Evolutionary conservation across 1,284 basidiomycete genomes (phyloP).

Genomic region (Marasmius sp.): DNA sequence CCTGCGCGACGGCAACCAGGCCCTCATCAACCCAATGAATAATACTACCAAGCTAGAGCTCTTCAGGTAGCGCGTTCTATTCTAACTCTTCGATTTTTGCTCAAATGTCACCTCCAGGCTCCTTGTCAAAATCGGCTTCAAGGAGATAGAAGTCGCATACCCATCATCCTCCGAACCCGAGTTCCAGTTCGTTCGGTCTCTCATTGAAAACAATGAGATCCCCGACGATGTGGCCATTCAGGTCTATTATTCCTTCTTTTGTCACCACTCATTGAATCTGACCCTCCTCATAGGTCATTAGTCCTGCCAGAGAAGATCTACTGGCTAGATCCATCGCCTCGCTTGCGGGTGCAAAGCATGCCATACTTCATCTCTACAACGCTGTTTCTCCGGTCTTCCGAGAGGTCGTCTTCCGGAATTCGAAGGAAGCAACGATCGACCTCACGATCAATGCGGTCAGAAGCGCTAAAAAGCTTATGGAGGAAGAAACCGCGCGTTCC

Average conservation of each 20-base stretch:
- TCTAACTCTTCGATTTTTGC: background rate
- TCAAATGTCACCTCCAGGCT: constrained; percentile 12
- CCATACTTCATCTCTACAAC: constrained; percentile 94
- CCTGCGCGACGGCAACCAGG: constrained; percentile 89
- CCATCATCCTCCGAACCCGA: constrained; percentile 89
- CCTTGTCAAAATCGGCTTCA: constrained; percentile 83
- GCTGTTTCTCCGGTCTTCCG: constrained; percentile 86
- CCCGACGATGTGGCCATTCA: constrained; percentile 91
- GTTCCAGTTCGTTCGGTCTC: constrained; percentile 79
- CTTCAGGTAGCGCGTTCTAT: constrained; percentile 54
- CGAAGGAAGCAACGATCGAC: constrained; percentile 76
- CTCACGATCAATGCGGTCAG: constrained; percentile 81
- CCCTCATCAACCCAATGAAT: constrained; percentile 86
- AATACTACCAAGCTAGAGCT: constrained; percentile 79
- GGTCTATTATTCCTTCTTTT: constrained; percentile 43
- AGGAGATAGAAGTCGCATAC: constrained; percentile 89
- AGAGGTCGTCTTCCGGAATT: constrained; percentile 84
- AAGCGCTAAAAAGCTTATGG: constrained; percentile 71
- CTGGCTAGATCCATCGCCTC: constrained; percentile 82
- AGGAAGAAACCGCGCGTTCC: constrained; percentile 59
- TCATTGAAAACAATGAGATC: constrained; percentile 71
- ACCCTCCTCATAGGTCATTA: constrained; percentile 60
- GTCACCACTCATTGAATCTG: background rate
- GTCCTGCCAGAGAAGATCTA: constrained; percentile 83
- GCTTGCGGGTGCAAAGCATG: constrained; percentile 80